A percentile compares a stretch with the other conserved stretches of the same genome.
These are phyloP conservation scores for Diaporthe sp. DNA, from an alignment of 2,329 filamentous ascomycete genomes.

Conservation along the genomic window DNA sequence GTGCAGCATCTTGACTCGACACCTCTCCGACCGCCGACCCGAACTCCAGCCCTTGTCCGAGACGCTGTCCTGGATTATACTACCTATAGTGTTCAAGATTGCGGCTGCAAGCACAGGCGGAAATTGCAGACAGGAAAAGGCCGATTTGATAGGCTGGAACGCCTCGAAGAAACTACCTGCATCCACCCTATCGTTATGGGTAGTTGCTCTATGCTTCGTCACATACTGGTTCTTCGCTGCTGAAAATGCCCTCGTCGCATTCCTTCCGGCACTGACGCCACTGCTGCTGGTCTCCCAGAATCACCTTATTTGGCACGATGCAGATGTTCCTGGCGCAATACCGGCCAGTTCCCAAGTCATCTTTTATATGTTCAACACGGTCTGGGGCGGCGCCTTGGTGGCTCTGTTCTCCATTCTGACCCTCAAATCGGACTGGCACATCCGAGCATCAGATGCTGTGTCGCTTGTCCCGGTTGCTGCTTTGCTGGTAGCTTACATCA, in stretches of 20 bases:
- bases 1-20: conserved; percentile 45
- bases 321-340: neutral
- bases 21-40: conserved; percentile 41
- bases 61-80: conserved; percentile 50
- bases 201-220: conserved; percentile 42
- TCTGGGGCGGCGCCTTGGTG: conserved; percentile 45
- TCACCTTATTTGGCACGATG: conserved; percentile 37
- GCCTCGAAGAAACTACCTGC: neutral
- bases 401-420: conserved; percentile 46
- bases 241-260: conserved; percentile 41
- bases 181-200: conserved; percentile 37
- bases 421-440: conserved; percentile 46
- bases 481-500: conserved; percentile 49
- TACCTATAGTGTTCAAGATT: conserved; percentile 45
- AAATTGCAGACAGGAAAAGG: conserved; percentile 4
- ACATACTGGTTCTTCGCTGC: conserved; percentile 44
- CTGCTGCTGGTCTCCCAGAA: conserved; percentile 48
- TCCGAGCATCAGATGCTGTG: conserved; percentile 43
- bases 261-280: conserved; percentile 51
- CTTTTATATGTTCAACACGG: conserved; percentile 37
- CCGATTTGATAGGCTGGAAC: neutral
- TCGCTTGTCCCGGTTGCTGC: conserved; percentile 49
- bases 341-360: neutral
- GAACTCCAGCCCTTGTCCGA: conserved; percentile 51
- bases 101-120: conserved; percentile 23